Evolutionary conservation across 306 rosid genomes (phyloP).

Genomic region (Corylus avellana): DNA sequence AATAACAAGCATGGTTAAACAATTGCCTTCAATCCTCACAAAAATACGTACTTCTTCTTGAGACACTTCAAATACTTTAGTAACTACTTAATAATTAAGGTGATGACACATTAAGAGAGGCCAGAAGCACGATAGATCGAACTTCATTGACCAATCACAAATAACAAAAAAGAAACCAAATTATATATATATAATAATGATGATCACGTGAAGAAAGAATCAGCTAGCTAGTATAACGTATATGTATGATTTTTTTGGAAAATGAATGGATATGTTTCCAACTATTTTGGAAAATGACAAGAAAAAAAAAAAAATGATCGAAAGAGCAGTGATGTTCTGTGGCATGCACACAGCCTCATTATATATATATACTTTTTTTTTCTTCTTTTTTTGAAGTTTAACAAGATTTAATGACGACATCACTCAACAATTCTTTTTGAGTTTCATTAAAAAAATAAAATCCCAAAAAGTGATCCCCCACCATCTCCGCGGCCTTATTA

Average conservation of each 20-base stretch:
- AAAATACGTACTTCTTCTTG: background rate
- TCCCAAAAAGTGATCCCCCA: background rate
- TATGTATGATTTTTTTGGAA: background rate
- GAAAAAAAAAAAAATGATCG: conserved; percentile 4
- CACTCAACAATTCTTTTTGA: too few species aligned
- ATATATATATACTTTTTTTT: background rate
- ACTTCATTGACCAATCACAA: background rate
- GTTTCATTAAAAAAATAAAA: too few species aligned
- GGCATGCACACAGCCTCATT: background rate
- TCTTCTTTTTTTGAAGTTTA: background rate
- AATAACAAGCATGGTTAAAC: background rate
- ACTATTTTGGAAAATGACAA: conserved; percentile 51
- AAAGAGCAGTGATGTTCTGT: background rate
- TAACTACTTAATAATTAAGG: background rate
- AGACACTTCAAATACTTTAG: too few species aligned
- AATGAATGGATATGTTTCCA: conserved; percentile 42
- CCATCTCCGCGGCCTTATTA: conserved; percentile 24
- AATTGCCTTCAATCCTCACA: background rate
- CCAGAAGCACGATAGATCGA: background rate
- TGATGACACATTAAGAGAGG: background rate
- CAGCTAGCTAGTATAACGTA: background rate
- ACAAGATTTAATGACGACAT: background rate
- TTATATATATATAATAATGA: background rate
- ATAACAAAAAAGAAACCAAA: background rate
- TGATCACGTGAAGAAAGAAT: conserved; percentile 23